phyloP scores from a whole-genome alignment of 805 yeast species.

The Starmerella bombicola region DNA sequence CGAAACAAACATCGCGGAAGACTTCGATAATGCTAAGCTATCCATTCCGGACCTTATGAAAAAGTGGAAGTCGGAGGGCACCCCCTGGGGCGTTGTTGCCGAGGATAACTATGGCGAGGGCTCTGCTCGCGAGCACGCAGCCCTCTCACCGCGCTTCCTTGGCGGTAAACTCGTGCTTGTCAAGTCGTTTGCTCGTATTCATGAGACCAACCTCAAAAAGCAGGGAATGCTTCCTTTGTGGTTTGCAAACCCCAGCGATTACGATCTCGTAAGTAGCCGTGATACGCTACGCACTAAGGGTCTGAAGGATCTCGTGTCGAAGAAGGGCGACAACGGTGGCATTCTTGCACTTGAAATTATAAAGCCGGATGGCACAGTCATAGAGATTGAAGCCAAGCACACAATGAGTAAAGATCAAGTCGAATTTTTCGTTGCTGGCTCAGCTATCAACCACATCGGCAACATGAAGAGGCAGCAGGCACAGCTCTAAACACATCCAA shows the following conservation, averaged over 20 bases:
- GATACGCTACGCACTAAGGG: constrained; percentile 68
- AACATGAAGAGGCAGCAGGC: constrained; percentile 25
- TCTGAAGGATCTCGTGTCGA: constrained; percentile 60
- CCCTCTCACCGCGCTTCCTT: constrained; percentile 83
- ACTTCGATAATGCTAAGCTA: constrained; percentile 51
- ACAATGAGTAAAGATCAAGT: constrained; percentile 96
- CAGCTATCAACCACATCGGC: constrained; percentile 89
- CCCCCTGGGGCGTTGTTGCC: constrained; percentile 92
- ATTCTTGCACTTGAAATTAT: constrained; percentile 56
- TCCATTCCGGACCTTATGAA: constrained; percentile 94
- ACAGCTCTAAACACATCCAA: too few relatives aligned
- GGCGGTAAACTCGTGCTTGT: constrained; percentile 84
- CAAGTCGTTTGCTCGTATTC: constrained; percentile 95
- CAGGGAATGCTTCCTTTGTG: constrained; percentile 96
- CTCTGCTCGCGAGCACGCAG: constrained; percentile 98
- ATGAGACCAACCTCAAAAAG: constrained; percentile 93
- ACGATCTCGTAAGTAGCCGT: constrained; percentile 65
- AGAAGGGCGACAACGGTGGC: constrained; percentile 84
- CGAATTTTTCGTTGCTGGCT: constrained; percentile 92
- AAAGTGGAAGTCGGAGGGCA: constrained; percentile 74
- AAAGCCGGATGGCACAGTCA: constrained; percentile 54
- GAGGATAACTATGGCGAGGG: constrained; percentile 99
- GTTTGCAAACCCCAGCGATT: constrained; percentile 80
- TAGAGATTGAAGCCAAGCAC: constrained; percentile 68
- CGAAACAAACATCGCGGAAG: constrained; percentile 82